A percentile compares a stretch with the other conserved stretches of the same genome.
Conservation (phyloP, 768 basidiomycete species). For the Pleurotus salmoneostramineus region DNA sequence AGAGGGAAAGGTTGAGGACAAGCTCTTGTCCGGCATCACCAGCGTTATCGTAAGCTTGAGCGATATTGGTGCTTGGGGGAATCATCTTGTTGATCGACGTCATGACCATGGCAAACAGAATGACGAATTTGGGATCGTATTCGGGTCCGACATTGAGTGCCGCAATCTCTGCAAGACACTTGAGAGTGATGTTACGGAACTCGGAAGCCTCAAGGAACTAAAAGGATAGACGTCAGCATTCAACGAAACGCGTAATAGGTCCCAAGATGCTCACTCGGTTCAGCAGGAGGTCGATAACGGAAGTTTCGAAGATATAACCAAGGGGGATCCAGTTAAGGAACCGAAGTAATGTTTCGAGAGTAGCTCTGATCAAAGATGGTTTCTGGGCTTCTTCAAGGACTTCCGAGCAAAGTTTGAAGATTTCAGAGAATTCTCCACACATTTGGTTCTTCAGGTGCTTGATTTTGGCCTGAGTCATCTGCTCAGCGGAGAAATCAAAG, state of each 20-base stretch:
- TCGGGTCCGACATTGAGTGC: slow-evolving; percentile 92
- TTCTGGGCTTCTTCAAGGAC: slow-evolving; percentile 97
- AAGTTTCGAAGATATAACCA: slow-evolving; percentile 98
- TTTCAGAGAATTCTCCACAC: slow-evolving; percentile 95
- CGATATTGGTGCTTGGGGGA: slow-evolving; percentile 91
- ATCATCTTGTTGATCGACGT: slow-evolving; percentile 96
- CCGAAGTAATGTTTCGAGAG: slow-evolving; percentile 88
- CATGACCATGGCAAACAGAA: slow-evolving; percentile 98
- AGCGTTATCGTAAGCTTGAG: slow-evolving; percentile 85
- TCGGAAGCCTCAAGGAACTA: slow-evolving; percentile 97
- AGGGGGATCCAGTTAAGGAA: slow-evolving; percentile 99
- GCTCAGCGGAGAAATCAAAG: slow-evolving; percentile 97
- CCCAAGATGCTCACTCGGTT: slow-evolving; percentile 63
- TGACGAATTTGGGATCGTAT: slow-evolving; percentile 97
- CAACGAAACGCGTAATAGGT: slow-evolving; percentile 9
- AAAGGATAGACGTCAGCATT: slow-evolving; percentile 8
- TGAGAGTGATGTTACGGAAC: slow-evolving; percentile 95
- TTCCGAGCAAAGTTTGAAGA: slow-evolving; percentile 96
- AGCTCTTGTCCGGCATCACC: slow-evolving; percentile 94
- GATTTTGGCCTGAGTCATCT: slow-evolving; percentile 97
- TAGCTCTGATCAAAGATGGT: slow-evolving; percentile 89
- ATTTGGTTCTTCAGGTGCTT: slow-evolving; percentile 98
- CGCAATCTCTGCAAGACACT: slow-evolving; percentile 96
- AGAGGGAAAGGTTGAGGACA: slow-evolving; percentile 94
- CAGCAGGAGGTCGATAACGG: slow-evolving; percentile 90